Evolutionary conservation across 2,329 filamentous ascomycete species (phyloP).

Genomic region (Diaporthe velutina): DNA sequence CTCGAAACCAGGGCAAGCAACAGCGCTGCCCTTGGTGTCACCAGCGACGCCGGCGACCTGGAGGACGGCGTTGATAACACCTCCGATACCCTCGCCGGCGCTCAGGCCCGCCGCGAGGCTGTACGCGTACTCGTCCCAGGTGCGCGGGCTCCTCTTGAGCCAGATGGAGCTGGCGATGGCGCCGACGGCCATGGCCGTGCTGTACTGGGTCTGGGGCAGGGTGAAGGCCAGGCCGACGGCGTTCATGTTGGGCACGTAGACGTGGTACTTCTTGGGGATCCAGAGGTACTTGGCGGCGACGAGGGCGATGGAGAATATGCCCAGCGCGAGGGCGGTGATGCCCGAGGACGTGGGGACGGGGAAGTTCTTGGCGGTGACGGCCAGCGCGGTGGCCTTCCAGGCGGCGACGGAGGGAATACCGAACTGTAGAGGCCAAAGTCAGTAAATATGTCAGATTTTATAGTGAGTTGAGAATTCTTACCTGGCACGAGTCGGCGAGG

Average conservation of each 20-base stretch:
- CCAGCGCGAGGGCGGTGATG: constrained; percentile 70
- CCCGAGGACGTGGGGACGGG: constrained; percentile 67
- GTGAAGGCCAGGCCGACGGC: constrained; percentile 71
- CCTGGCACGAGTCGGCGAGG: constrained; percentile 48
- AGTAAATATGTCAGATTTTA: neutral
- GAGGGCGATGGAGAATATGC: constrained; percentile 62
- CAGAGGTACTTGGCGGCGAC: constrained; percentile 64
- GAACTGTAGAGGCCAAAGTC: constrained; percentile 56
- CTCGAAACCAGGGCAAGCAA: constrained; percentile 7
- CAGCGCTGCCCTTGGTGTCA: constrained; percentile 7
- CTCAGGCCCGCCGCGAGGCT: constrained; percentile 72
- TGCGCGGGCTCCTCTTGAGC: constrained; percentile 64
- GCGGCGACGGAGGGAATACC: constrained; percentile 72
- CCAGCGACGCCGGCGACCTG: constrained; percentile 30
- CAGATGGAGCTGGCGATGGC: constrained; percentile 65
- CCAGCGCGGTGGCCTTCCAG: constrained; percentile 75
- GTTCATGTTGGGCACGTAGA: constrained; percentile 73
- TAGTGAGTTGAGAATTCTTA: neutral
- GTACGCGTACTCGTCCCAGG: constrained; percentile 71
- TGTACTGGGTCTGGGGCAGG: constrained; percentile 67
- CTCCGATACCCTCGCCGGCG: constrained; percentile 73
- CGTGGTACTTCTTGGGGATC: constrained; percentile 52
- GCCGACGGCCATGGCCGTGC: constrained; percentile 70
- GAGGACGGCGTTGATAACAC: constrained; percentile 65
- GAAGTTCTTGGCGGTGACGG: constrained; percentile 69